Evolutionary conservation across 345 rosid species (phyloP).

Genomic region (Pelargonium nanum): DNA sequence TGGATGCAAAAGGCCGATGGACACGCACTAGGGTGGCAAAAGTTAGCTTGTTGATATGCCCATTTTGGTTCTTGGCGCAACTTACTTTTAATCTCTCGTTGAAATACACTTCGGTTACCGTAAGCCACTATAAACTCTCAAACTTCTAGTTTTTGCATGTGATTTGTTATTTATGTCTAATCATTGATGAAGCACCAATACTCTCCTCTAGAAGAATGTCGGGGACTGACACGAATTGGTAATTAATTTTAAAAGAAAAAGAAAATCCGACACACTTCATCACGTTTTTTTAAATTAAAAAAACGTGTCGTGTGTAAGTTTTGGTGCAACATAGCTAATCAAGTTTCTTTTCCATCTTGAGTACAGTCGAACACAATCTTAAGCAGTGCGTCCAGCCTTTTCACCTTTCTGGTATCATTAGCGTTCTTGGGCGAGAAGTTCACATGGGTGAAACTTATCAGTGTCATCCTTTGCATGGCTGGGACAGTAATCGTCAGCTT

Average conservation of each 20-base stretch:
- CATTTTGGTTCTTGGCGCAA: conserved; percentile 92
- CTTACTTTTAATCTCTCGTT: conserved; percentile 80
- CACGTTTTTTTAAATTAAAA: too few relatives aligned
- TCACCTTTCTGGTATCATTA: conserved; percentile 76
- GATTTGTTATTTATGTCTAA: background rate
- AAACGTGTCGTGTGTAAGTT: too few relatives aligned
- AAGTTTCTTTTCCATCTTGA: conserved; percentile 10
- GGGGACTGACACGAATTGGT: too few relatives aligned
- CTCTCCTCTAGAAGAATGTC: too few relatives aligned
- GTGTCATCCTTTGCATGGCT: conserved; percentile 91
- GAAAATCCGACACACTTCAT: too few relatives aligned
- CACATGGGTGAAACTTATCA: conserved; percentile 74
- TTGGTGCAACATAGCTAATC: too few relatives aligned
- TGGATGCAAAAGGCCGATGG: conserved; percentile 86
- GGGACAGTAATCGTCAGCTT: conserved; percentile 84
- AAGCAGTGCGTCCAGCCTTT: conserved; percentile 86
- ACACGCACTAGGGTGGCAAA: conserved; percentile 70
- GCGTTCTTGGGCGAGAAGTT: conserved; percentile 74
- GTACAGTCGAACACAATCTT: conserved; percentile 87
- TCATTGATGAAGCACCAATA: too few relatives aligned
- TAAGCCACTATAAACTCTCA: conserved; percentile 22
- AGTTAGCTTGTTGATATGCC: conserved; percentile 73
- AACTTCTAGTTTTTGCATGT: background rate
- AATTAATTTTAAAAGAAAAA: too few relatives aligned
- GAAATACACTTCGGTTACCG: conserved; percentile 85